Base-by-base conservation (phyloP, 1,284 basidiomycete species). In the Ustilago tritici region DNA sequence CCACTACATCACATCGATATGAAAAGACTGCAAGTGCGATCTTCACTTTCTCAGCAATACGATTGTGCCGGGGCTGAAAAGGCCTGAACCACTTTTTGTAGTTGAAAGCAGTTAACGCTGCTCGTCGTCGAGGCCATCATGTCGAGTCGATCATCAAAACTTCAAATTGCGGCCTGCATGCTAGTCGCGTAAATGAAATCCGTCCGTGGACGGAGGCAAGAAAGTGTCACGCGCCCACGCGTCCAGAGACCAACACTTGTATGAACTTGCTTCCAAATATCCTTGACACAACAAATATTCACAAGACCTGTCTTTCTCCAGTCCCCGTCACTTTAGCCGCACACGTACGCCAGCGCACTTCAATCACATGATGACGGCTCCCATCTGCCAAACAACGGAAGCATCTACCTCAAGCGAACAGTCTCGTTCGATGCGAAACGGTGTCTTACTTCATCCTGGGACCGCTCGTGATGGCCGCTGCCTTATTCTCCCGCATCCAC, bases 401-500 rank as follows among this genome's bases (percentile, higher is more conserved):
- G 11, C 60, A 7, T 47, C 60, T 17, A 19, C n/a, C 12, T 19
- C 35, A n/a, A 40, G 41, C 32, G 61, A 56, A 32, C 46, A 47
- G 28, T 35, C 41, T 4, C 34, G 19, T 9, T 52, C 58, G 6
- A 56, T 61, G 50, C 74, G 69, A 40, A 77, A 55, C 1, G 56
- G 65, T 19, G 61, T 77, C 4, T 50, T 77, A 32, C 55, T 77
- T 32, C 75, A 73, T 23, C 75, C 69, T 1, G 6, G 40, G 19
- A 46, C 46, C 14, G 64, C 59, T 2, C 14, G 5, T 9, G 61
- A 55, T 15, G 68, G 65, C 3, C 66, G 70, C 28, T 62, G 68
- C 19, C 65, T 78, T n/a, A 47, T 66, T 50, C 69, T 78, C 14
- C 72, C 76, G 9, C 76, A 78, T 34, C 76, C 76, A 2, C 59